These are phyloP conservation scores for Chloromonas sp. DNA, from an alignment of 163 green algal genomes.

Conservation along the genomic window DNA sequence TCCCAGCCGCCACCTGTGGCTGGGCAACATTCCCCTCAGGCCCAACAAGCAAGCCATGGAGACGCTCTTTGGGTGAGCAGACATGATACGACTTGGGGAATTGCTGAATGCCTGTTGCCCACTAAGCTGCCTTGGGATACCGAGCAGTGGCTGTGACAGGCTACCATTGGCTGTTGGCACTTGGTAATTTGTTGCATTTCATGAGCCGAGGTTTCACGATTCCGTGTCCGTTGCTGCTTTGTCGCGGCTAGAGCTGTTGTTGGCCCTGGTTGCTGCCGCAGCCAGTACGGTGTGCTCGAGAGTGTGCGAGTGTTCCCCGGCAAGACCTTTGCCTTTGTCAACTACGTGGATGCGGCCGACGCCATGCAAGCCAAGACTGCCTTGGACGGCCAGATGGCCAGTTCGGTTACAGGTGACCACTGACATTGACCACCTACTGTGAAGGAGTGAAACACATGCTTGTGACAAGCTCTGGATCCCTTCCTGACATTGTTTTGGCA, in stretches of 20 bases:
- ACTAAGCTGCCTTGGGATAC: too few species aligned
- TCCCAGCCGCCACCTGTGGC: constrained; percentile 63
- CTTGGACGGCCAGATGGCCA: constrained; percentile 55
- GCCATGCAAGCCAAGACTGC: constrained; percentile 51
- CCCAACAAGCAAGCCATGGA: constrained; percentile 53
- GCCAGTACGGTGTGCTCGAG: constrained; percentile 57
- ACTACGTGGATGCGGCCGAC: constrained; percentile 45
- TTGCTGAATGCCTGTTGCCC: too few species aligned
- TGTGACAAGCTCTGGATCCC: neutral
- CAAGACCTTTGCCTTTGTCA: constrained; percentile 78
- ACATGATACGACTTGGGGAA: neutral
- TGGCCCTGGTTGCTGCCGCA: neutral
- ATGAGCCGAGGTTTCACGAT: too few species aligned
- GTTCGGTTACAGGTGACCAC: constrained; percentile 43
- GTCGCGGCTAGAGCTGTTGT: too few species aligned
- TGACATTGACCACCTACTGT: too few species aligned
- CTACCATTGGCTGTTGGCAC: too few species aligned
- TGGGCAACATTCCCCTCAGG: constrained; percentile 69
- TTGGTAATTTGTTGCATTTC: too few species aligned
- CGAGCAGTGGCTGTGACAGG: too few species aligned
- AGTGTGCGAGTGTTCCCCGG: constrained; percentile 62
- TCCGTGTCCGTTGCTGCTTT: too few species aligned
- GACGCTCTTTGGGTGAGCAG: constrained; percentile 40
- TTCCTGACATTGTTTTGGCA: too few species aligned
- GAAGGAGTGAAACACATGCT: neutral